phyloP scores from a whole-genome alignment of 192 early-diverging fungal species.

The Kappamyces sp. region DNA sequence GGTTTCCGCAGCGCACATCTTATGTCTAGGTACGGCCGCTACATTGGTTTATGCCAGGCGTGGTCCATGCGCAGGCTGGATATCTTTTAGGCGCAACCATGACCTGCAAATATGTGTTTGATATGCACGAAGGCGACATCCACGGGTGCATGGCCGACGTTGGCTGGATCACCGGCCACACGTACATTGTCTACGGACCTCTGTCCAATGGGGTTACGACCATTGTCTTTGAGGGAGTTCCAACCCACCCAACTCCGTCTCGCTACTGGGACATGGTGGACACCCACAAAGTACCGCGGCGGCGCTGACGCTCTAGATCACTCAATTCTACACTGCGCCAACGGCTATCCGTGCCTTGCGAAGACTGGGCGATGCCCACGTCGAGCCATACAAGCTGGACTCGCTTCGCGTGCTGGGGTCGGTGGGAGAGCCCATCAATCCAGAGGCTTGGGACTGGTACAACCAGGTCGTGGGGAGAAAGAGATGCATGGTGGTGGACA shows the following conservation, averaged over 20 bases:
- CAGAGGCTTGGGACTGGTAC: conserved; percentile 98
- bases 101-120: conserved; percentile 91
- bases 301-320: conserved; percentile 67
- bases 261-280: conserved; percentile 44
- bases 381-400: conserved; percentile 72
- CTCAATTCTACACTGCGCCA: conserved; percentile 97
- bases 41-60: conserved; percentile 42
- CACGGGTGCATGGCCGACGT: conserved; percentile 96
- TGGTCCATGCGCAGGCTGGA: conserved; percentile 90
- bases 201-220: conserved; percentile 81
- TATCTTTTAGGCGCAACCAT: conserved; percentile 86
- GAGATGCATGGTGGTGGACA: conserved; percentile 91
- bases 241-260: conserved; percentile 78
- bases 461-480: conserved; percentile 81
- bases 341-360: conserved; percentile 96
- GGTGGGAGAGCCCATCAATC: conserved; percentile 97
- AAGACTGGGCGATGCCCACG: conserved; percentile 71
- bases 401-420: conserved; percentile 86
- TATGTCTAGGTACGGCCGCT: no score
- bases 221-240: conserved; percentile 89
- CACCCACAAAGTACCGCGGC: conserved; percentile 5
- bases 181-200: conserved; percentile 92
- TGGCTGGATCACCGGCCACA: conserved; percentile 69
- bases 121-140: conserved; percentile 81
- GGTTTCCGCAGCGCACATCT: conserved; percentile 35